Evolutionary conservation across 2,329 filamentous ascomycete species (phyloP).

Genomic region (Botryotinia globosa): DNA sequence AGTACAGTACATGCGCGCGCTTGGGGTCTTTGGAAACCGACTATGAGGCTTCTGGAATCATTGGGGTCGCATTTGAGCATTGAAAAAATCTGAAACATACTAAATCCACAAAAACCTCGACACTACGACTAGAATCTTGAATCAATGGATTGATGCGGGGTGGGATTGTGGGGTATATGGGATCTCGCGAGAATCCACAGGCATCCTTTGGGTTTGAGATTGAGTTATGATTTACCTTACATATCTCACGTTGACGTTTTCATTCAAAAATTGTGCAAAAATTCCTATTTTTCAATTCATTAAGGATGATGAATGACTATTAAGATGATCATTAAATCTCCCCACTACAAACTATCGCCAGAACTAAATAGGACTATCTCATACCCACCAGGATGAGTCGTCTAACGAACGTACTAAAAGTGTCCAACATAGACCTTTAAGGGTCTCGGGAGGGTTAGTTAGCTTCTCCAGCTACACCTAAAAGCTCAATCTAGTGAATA

Average conservation of each 20-base stretch:
- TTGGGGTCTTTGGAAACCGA: not conserved
- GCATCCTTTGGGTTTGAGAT: no score
- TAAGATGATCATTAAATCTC: not conserved
- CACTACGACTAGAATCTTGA: not conserved
- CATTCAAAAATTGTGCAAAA: not conserved
- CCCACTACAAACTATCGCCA: not conserved
- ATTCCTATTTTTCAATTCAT: not conserved
- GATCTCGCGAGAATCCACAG: not conserved
- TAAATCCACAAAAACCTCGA: not conserved
- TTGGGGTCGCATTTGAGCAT: not conserved
- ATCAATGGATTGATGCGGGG: not conserved
- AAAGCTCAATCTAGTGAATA: not conserved
- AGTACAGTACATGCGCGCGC: not conserved
- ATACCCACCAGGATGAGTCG: not conserved
- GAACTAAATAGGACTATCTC: not conserved
- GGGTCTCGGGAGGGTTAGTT: not conserved
- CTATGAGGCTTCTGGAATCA: not conserved
- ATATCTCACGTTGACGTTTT: not conserved
- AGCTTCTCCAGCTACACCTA: not conserved
- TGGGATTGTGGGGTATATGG: not conserved
- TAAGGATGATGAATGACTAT: not conserved
- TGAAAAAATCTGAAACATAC: not conserved
- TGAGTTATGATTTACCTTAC: no score
- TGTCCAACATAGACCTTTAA: not conserved
- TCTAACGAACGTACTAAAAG: not conserved